Evolutionary conservation across 1,139 yeast genomes (phyloP).

Genomic region (Debaryomyces udenii): DNA sequence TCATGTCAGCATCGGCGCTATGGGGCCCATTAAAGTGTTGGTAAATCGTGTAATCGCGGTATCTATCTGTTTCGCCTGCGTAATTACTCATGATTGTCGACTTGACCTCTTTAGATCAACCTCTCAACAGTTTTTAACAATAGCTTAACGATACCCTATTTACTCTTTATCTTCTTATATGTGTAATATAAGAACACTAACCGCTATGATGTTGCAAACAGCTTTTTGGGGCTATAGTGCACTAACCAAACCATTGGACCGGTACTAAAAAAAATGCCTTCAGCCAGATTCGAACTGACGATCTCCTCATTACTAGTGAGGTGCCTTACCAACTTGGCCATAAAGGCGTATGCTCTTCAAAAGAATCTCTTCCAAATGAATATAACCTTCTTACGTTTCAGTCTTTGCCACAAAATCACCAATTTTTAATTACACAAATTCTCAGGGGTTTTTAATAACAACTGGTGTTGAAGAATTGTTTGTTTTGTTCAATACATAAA

Average conservation of each 20-base stretch:
- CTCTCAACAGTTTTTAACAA: no score
- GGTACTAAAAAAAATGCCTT: constrained; percentile 51
- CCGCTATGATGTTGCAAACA: constrained; percentile 9
- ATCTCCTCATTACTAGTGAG: constrained; percentile 89
- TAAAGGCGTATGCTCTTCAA: constrained; percentile 31
- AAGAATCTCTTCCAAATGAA: background rate
- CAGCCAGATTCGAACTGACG: constrained; percentile 86
- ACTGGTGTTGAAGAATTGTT: constrained; percentile 8
- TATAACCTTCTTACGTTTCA: background rate
- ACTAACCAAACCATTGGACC: background rate
- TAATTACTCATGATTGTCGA: background rate
- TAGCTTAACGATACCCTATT: no score
- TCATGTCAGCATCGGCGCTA: background rate
- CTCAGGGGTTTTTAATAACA: constrained; percentile 6
- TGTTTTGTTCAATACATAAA: constrained; percentile 13
- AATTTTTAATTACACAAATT: constrained; percentile 17
- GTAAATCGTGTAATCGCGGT: constrained; percentile 4
- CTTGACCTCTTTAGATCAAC: no score
- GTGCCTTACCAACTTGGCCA: constrained; percentile 93
- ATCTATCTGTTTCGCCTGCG: background rate
- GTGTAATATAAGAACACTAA: background rate
- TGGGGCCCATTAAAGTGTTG: background rate
- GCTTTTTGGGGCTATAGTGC: background rate
- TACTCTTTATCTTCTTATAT: no score
- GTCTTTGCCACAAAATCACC: constrained; percentile 16